These are phyloP conservation scores for Pythium phragmiticola DNA, from an alignment of 352 stramenopile species.

Conservation along the genomic window DNA sequence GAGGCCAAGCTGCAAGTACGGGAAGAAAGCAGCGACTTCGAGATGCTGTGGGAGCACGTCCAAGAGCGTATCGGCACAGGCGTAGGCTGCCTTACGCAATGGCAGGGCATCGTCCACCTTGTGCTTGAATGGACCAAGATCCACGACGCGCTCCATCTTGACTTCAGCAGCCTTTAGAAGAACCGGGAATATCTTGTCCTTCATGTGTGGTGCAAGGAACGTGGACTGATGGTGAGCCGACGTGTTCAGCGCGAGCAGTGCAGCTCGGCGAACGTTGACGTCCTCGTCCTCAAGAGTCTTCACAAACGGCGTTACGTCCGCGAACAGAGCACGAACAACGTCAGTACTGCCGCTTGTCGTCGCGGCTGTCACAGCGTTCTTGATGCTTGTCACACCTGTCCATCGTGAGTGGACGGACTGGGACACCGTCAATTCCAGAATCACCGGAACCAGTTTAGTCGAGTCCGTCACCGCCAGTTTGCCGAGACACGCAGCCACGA, in stretches of 20 bases:
- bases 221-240: slow-evolving; percentile 93
- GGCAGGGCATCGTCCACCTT: slow-evolving; percentile 92
- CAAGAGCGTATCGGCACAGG: slow-evolving; percentile 95
- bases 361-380: slow-evolving; percentile 69
- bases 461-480: slow-evolving; percentile 92
- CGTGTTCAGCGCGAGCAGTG: slow-evolving; percentile 96
- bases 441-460: slow-evolving; percentile 83
- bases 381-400: slow-evolving; percentile 93
- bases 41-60: slow-evolving; percentile 92
- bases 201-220: slow-evolving; percentile 71
- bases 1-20: slow-evolving; percentile 90
- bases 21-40: slow-evolving; percentile 92
- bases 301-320: slow-evolving; percentile 89
- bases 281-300: slow-evolving; percentile 94
- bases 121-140: slow-evolving; percentile 99
- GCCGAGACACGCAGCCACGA: slow-evolving; percentile 97
- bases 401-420: slow-evolving; percentile 66
- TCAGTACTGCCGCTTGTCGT: slow-evolving; percentile 30
- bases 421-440: slow-evolving; percentile 81
- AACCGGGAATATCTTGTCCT: slow-evolving; percentile 88
- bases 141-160: slow-evolving; percentile 95
- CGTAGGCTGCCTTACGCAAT: slow-evolving; percentile 90
- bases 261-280: slow-evolving; percentile 92
- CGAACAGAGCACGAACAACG: slow-evolving; percentile 50
- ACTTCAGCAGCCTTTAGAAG: slow-evolving; percentile 91